These are phyloP conservation scores for Penicillium cataractarum DNA, from an alignment of 495 filamentous ascomycete genomes.

Conservation along the genomic window DNA sequence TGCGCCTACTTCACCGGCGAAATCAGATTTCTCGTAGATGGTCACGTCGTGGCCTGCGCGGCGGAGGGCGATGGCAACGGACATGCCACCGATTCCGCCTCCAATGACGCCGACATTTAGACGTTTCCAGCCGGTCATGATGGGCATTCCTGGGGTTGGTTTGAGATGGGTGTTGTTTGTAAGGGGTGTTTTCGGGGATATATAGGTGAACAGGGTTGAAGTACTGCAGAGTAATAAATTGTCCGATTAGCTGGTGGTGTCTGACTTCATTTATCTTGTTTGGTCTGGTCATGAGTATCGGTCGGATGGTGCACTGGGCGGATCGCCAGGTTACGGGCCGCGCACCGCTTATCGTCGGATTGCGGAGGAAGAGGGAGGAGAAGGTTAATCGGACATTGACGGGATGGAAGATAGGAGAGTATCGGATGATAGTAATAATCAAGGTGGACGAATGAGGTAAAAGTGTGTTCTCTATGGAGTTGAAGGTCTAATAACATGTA, in stretches of 20 bases:
- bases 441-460: background rate
- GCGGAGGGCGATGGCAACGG: constrained; percentile 62
- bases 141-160: constrained; percentile 4
- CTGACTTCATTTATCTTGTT: constrained; percentile 22
- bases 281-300: background rate
- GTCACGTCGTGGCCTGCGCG: constrained; percentile 67
- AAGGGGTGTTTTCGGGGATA: background rate
- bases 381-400: background rate
- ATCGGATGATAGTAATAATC: background rate
- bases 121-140: constrained; percentile 34
- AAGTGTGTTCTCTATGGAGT: no score
- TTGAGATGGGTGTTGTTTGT: background rate
- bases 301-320: constrained; percentile 21
- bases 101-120: constrained; percentile 62
- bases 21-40: constrained; percentile 48
- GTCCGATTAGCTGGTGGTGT: background rate
- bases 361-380: background rate
- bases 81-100: constrained; percentile 71
- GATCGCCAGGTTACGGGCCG: constrained; percentile 19
- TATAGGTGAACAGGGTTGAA: background rate
- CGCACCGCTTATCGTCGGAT: constrained; percentile 30
- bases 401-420: background rate
- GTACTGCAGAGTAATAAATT: background rate
- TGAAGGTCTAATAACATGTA: no score
- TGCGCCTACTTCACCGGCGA: constrained; percentile 47